phyloP scores from a whole-genome alignment of 2,329 filamentous ascomycete genomes.

The Ophiosphaerella narmari region DNA sequence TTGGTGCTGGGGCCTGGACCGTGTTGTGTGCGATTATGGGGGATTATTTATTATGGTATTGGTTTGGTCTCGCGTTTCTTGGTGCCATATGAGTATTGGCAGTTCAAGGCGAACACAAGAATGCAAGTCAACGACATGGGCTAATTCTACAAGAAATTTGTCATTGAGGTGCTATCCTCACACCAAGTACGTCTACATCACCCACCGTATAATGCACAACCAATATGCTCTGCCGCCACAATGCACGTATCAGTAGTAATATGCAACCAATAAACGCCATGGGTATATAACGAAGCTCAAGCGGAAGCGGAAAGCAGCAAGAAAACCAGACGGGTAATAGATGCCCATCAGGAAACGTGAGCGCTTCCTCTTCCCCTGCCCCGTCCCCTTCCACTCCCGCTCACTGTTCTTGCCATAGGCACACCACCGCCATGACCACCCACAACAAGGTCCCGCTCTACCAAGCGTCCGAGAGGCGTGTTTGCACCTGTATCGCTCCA shows the following conservation, averaged over 20 bases:
- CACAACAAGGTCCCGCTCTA: conserved; percentile 25
- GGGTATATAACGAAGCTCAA: conserved; percentile 7
- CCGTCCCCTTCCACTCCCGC: conserved; percentile 42
- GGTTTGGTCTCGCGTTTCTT: no score
- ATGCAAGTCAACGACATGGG: no score
- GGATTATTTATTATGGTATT: no score
- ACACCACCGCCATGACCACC: conserved; percentile 35
- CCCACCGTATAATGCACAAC: no score
- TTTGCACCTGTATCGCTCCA: conserved; percentile 43
- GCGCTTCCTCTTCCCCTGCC: conserved; percentile 29
- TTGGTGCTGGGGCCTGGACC: not conserved
- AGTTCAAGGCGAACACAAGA: no score
- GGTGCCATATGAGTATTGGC: no score
- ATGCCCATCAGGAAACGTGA: not conserved
- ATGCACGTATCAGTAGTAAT: no score
- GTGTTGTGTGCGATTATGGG: no score
- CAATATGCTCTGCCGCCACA: no score
- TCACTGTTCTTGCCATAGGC: conserved; percentile 45
- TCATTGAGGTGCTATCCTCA: no score
- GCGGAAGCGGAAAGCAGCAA: not conserved
- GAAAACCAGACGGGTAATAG: not conserved
- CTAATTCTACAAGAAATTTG: no score
- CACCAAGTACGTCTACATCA: no score
- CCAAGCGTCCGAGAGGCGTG: conserved; percentile 42
- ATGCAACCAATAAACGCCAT: conserved; percentile 2